phyloP scores from a whole-genome alignment of 1,284 basidiomycete genomes.

The Leccinum griseonigrum region DNA sequence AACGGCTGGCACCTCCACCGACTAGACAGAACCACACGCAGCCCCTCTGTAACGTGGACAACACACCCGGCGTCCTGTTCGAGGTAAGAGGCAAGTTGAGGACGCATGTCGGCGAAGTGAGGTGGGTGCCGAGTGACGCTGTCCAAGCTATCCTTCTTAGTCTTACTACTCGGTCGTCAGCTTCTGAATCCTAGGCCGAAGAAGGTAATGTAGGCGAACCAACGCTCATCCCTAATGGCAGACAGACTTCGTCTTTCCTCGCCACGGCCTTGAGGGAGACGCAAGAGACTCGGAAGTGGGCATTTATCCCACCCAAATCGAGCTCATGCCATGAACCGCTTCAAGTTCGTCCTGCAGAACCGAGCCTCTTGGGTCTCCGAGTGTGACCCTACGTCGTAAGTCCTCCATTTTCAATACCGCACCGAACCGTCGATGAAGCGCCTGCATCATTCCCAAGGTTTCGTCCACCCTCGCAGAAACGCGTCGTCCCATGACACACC shows the following conservation, averaged over 20 bases:
- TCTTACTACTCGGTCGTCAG: conserved; percentile 34
- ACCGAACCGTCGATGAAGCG: background rate
- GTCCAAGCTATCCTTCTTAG: background rate
- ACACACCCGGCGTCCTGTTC: conserved; percentile 63
- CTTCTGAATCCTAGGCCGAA: conserved; percentile 67
- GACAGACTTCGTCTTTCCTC: conserved; percentile 53
- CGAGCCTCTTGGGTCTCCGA: conserved; percentile 55
- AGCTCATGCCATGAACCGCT: conserved; percentile 58
- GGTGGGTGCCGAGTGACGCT: conserved; percentile 43
- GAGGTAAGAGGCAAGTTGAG: conserved; percentile 66
- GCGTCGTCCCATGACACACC: background rate
- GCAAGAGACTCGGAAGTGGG: conserved; percentile 62
- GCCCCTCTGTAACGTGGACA: conserved; percentile 73
- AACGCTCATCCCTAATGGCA: conserved; percentile 25
- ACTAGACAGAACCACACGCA: conserved; percentile 41
- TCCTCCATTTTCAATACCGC: conserved; percentile 12
- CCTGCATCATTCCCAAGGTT: conserved; percentile 47
- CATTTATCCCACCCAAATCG: conserved; percentile 52
- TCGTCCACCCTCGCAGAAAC: conserved; percentile 39
- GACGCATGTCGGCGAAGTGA: conserved; percentile 77
- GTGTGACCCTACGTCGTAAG: conserved; percentile 78
- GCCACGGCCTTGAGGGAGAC: conserved; percentile 69
- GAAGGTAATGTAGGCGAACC: conserved; percentile 20
- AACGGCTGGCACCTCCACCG: conserved; percentile 3
- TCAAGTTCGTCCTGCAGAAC: conserved; percentile 49